These are phyloP conservation scores for Funneliformis caledonium DNA, from an alignment of 371 early-diverging fungal species.

Conservation along the genomic window DNA sequence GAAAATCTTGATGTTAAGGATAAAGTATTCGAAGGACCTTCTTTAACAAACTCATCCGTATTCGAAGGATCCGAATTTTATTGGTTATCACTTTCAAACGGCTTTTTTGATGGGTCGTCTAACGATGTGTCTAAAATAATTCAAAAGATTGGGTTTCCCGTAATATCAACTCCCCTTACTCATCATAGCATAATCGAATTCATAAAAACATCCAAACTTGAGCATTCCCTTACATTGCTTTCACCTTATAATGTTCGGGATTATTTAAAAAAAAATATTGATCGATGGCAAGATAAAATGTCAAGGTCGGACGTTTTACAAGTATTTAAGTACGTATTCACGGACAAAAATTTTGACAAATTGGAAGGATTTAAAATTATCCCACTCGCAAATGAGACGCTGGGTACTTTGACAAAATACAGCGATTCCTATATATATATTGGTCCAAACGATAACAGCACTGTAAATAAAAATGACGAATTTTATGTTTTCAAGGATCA, in stretches of 20 bases:
- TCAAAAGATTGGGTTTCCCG: not conserved
- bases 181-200: not conserved
- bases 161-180: not conserved
- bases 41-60: not conserved
- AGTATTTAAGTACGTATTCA: not conserved
- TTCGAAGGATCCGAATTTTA: not conserved
- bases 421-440: not conserved
- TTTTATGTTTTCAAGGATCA: not conserved
- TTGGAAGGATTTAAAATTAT: conserved; percentile 11
- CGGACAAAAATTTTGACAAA: not conserved
- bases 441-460: not conserved
- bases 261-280: not conserved
- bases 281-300: not conserved
- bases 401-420: not conserved
- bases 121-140: not conserved
- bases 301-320: not conserved
- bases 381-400: not conserved
- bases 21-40: not conserved
- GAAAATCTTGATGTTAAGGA: not conserved
- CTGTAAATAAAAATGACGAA: not conserved
- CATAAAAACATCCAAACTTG: not conserved
- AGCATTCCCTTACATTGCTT: not conserved
- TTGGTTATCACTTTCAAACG: not conserved
- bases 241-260: not conserved
- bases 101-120: not conserved